phyloP scores from a whole-genome alignment of 352 stramenopile species.

The Pythium oligandrum region DNA sequence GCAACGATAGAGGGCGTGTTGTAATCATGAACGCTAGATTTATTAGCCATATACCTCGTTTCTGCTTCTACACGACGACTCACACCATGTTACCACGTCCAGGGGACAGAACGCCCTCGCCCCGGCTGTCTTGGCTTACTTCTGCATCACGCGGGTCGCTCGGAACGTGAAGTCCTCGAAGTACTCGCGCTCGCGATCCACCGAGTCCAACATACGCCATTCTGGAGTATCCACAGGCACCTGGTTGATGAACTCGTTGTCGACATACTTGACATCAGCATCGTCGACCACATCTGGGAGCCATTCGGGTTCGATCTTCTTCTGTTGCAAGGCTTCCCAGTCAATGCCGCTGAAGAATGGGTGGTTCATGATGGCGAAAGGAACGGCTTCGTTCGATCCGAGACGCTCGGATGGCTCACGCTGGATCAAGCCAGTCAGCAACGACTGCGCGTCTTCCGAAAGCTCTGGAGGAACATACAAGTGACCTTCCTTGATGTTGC shows the following conservation, averaged over 20 bases:
- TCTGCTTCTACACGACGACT: neutral
- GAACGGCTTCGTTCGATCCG: conserved; percentile 66
- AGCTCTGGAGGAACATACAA: conserved; percentile 78
- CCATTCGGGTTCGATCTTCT: conserved; percentile 78
- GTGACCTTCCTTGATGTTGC: conserved; percentile 83
- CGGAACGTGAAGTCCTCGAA: conserved; percentile 86
- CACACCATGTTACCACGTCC: neutral
- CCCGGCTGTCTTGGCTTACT: conserved; percentile 22
- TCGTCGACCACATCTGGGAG: conserved; percentile 79
- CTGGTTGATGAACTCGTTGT: conserved; percentile 87
- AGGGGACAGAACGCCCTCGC: neutral
- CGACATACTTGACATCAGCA: conserved; percentile 81
- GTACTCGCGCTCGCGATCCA: conserved; percentile 80
- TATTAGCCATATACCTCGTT: too few relatives aligned
- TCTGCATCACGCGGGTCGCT: conserved; percentile 67
- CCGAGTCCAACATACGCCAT: conserved; percentile 87
- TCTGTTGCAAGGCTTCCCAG: conserved; percentile 80
- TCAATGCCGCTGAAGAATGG: conserved; percentile 86
- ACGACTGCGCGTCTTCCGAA: conserved; percentile 63
- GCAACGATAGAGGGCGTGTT: neutral
- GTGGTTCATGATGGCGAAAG: conserved; percentile 87
- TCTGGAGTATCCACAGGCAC: conserved; percentile 83
- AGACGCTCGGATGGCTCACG: conserved; percentile 71
- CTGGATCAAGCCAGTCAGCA: conserved; percentile 75
- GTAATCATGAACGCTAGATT: neutral